Evolutionary conservation across 208 protist species (phyloP).

Genomic region (Leishmania amazonensis): DNA sequence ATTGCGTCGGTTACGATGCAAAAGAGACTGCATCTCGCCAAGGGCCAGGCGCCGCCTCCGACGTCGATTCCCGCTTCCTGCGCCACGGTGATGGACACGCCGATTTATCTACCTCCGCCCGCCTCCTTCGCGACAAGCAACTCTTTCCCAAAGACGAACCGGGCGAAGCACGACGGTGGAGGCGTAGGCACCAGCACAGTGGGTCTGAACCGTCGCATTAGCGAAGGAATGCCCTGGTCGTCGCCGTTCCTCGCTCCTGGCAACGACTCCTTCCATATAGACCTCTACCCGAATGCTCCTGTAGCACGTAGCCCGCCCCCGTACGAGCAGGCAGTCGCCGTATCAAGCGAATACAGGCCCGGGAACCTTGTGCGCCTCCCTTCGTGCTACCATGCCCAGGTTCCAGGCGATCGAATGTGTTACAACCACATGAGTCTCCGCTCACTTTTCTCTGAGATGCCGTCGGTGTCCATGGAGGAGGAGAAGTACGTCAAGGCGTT

Average conservation of each 20-base stretch:
- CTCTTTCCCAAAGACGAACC: neutral
- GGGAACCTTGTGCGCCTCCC: neutral
- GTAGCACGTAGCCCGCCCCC: neutral
- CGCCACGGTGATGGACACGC: neutral
- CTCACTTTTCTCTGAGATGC: neutral
- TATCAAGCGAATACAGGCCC: neutral
- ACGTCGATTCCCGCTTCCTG: neutral
- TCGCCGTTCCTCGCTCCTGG: neutral
- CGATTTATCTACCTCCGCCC: neutral
- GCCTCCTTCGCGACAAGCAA: neutral
- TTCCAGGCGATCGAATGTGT: conserved; percentile 8
- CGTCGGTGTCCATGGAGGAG: conserved; percentile 15
- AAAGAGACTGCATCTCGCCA: conserved; percentile 4
- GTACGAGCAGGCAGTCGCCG: conserved; percentile 1
- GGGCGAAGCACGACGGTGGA: too few species aligned
- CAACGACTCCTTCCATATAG: neutral
- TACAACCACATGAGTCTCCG: neutral
- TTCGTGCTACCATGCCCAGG: conserved; percentile 6
- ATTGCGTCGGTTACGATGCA: conserved; percentile 28
- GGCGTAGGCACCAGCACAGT: neutral
- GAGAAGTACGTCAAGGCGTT: conserved; percentile 27
- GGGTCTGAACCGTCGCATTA: neutral
- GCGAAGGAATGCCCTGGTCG: neutral
- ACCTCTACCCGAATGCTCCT: neutral
- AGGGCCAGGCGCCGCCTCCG: neutral